Evolutionary conservation across 2,329 filamentous ascomycete genomes (phyloP), one percentile per base, ranked within the genome.

Genomic region (Fusarium sp.): DNA sequence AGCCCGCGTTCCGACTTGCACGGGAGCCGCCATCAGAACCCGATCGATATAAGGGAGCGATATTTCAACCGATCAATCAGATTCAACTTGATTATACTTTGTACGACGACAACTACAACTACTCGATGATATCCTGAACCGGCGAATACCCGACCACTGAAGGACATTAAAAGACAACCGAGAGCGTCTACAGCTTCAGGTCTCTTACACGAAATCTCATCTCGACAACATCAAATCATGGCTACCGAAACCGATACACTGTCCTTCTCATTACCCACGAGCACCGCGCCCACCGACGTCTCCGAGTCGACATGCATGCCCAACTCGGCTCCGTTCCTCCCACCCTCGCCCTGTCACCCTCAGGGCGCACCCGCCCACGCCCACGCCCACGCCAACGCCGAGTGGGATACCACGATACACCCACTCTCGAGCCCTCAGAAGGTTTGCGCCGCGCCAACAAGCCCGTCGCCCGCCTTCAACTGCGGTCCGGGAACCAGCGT

Each of bases 171-270:
- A 64, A 62, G 68, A 61, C 68, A 43, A 61, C 61, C 23, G 11
- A 45, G 70, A 63, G 72, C 66, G 72, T 67, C 69, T 48, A 60
- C 59, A 65, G 45, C 45, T 20, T 57, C 59, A 57, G 25, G 27
- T 32, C 57, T 32, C 41, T 52, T 39, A 54, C 50, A 35, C 32
- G 65, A 25, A 25, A 30, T 27, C 48, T 23, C 48, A 18, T 32
- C 30, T 10, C 30, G 30, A 32, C 25, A 64, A 13, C 61, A 30
- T 35, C 32, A 52, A 57, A 70, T 57, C 72, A 82, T 82, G 80
- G 74, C 78, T 20, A 82, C 80, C 75, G 79, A 82, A 43, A 82
- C 80, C 39, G 80, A 82, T 41, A 81, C 80, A 14, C 56, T 81
- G 37, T 81, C 80, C 6, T 68, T 81, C 43, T 82, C 79, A 56